phyloP scores from a whole-genome alignment of 352 stramenopile species.

The Plasmopara muralis region DNA sequence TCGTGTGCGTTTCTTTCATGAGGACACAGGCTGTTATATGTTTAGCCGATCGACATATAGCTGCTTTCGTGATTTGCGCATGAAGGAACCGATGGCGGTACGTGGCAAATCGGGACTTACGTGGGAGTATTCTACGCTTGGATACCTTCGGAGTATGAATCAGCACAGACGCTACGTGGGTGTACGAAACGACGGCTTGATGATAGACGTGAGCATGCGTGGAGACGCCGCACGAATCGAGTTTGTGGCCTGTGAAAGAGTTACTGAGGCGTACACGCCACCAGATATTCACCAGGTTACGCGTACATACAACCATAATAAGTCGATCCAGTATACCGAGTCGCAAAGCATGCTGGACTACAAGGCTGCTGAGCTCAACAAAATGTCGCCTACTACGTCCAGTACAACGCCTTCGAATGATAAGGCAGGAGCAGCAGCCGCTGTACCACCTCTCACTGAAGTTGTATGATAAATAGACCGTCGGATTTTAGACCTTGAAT shows the following conservation, averaged over 20 bases:
- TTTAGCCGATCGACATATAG: conserved; percentile 80
- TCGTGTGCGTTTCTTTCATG: conserved; percentile 76
- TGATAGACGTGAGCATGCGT: conserved; percentile 83
- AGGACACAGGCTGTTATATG: conserved; percentile 66
- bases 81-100: conserved; percentile 55
- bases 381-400: conserved; percentile 27
- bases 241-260: conserved; percentile 57
- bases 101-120: conserved; percentile 63
- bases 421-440: conserved; percentile 16
- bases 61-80: conserved; percentile 78
- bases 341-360: conserved; percentile 77
- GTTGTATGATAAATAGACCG: conserved; percentile 4
- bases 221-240: conserved; percentile 73
- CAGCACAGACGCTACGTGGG: conserved; percentile 83
- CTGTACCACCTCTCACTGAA: conserved; percentile 15
- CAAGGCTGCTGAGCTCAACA: conserved; percentile 41
- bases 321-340: conserved; percentile 55
- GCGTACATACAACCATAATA: conserved; percentile 67
- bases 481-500: too few relatives aligned
- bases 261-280: conserved; percentile 30
- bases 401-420: conserved; percentile 19
- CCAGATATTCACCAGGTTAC: conserved; percentile 73
- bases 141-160: conserved; percentile 85
- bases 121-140: conserved; percentile 78
- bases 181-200: conserved; percentile 54